Conservation (phyloP, 108 stramenopile species). For the Fistulifera pelliculosa region DNA sequence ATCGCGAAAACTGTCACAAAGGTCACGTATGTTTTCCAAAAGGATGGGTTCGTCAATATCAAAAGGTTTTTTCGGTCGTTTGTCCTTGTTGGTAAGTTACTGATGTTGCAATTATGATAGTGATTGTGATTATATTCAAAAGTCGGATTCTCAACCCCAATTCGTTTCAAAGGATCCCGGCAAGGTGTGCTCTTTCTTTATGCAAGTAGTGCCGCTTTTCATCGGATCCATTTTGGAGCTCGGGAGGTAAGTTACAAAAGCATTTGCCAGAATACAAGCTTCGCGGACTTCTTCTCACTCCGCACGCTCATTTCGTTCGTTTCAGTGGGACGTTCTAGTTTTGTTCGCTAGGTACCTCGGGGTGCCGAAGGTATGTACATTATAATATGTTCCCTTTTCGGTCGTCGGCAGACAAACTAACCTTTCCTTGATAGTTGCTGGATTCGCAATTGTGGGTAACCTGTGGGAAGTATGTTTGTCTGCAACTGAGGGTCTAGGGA, state of each 20-base stretch:
- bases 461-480: slow-evolving; percentile 69
- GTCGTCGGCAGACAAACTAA: neutral
- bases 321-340: slow-evolving; percentile 54
- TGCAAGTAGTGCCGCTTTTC: slow-evolving; percentile 41
- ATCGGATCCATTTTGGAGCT: slow-evolving; percentile 56
- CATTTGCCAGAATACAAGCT: no score
- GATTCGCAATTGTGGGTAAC: slow-evolving; percentile 62
- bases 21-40: slow-evolving; percentile 22
- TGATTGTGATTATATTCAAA: no score
- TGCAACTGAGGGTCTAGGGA: slow-evolving; percentile 68
- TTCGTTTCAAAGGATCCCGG: slow-evolving; percentile 14
- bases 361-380: slow-evolving; percentile 36
- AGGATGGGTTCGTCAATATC: slow-evolving; percentile 38
- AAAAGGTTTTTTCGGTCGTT: slow-evolving; percentile 22
- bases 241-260: slow-evolving; percentile 28
- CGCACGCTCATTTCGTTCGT: neutral
- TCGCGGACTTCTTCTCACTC: no score
- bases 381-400: neutral
- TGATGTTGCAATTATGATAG: neutral
- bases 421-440: slow-evolving; percentile 22
- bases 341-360: slow-evolving; percentile 49
- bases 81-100: slow-evolving; percentile 9
- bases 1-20: slow-evolving; percentile 23
- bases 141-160: neutral
- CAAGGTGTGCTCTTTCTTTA: slow-evolving; percentile 27